A percentile compares a stretch with the other conserved stretches of the same genome.
Evolutionary conservation across 2,329 filamentous ascomycete genomes (phyloP).

Genomic region (Aspergillus sp.): DNA sequence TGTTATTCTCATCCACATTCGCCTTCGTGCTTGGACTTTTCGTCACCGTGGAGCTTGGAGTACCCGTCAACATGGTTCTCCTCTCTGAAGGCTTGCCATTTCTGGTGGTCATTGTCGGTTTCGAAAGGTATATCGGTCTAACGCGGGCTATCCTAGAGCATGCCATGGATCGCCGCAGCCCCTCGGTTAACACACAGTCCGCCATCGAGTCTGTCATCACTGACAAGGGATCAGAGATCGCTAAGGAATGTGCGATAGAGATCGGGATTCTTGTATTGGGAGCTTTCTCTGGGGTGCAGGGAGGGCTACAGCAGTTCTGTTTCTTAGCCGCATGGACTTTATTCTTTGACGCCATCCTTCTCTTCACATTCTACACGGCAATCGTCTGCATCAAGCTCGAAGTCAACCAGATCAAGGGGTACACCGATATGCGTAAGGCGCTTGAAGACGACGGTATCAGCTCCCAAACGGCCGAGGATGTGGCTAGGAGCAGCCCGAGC

Average conservation of each 20-base stretch:
- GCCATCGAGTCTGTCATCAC: conserved; percentile 88
- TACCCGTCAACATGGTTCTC: conserved; percentile 88
- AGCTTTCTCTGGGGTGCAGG: conserved; percentile 91
- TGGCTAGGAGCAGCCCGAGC: conserved; percentile 84
- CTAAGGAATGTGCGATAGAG: conserved; percentile 92
- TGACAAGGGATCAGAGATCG: conserved; percentile 89
- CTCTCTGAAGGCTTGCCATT: conserved; percentile 95
- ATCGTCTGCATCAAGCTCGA: conserved; percentile 87
- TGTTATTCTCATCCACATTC: conserved; percentile 90
- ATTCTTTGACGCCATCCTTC: conserved; percentile 89
- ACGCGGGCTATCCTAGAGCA: conserved; percentile 91
- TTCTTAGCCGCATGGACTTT: conserved; percentile 97
- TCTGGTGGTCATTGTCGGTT: conserved; percentile 96
- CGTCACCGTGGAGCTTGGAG: conserved; percentile 88
- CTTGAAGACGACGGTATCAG: conserved; percentile 97
- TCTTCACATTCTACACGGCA: conserved; percentile 97
- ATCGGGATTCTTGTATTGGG: conserved; percentile 81
- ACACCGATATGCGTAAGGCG: conserved; percentile 86
- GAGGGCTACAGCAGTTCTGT: conserved; percentile 94
- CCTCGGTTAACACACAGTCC: conserved; percentile 65
- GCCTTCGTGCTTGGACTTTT: conserved; percentile 92
- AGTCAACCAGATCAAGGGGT: conserved; percentile 48
- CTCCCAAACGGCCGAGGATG: conserved; percentile 84
- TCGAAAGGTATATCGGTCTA: conserved; percentile 96
- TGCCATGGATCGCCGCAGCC: conserved; percentile 69